Conservation (phyloP, 1,284 basidiomycete species). For the Malassezia obtusa region DNA sequence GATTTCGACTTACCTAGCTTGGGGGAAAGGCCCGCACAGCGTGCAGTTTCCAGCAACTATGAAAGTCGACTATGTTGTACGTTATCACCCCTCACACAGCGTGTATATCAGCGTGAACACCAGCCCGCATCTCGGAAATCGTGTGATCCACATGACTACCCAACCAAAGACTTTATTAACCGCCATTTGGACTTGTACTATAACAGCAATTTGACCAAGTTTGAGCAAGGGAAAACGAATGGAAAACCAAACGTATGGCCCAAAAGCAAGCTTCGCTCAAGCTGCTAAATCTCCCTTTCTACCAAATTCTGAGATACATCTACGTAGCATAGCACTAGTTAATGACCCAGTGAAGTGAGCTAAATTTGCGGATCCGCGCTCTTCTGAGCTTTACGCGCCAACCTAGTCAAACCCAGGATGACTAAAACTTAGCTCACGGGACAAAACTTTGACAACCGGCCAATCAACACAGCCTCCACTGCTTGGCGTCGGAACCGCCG, state of each 20-base stretch:
- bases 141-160: conserved; percentile 40
- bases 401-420: no score
- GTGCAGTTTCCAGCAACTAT: conserved; percentile 51
- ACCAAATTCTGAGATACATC: no score
- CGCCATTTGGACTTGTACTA: conserved; percentile 34
- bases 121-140: conserved; percentile 20
- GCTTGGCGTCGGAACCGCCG: no score
- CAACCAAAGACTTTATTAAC: conserved; percentile 41
- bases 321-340: no score
- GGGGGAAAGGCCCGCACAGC: conserved; percentile 3
- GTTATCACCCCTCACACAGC: background rate
- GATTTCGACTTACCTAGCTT: background rate
- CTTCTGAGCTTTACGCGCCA: no score
- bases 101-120: conserved; percentile 38
- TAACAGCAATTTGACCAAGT: conserved; percentile 40
- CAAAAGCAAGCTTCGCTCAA: no score
- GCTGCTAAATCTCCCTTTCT: no score
- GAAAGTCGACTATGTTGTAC: conserved; percentile 28
- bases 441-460: no score
- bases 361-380: no score
- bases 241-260: conserved; percentile 23
- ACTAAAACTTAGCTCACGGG: no score
- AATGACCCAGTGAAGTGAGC: no score
- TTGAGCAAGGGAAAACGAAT: conserved; percentile 15
- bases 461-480: no score